Conservation (phyloP, 2,329 filamentous ascomycete species). For the Plectosphaerella sp. region DNA sequence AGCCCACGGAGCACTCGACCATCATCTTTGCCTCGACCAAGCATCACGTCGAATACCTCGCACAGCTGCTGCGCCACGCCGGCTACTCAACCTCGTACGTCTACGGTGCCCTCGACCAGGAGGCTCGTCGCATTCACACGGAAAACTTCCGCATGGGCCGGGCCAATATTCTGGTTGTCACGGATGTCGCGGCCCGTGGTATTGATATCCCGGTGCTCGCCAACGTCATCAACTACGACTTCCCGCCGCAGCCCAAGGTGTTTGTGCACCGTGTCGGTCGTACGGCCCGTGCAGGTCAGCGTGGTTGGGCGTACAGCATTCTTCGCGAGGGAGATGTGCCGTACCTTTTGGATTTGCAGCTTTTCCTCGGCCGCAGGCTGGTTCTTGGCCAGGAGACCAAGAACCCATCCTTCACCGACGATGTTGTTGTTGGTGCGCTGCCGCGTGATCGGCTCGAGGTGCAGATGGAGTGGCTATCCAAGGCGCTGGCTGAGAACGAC, state of each 20-base stretch:
- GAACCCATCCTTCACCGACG: conserved; percentile 68
- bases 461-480: conserved; percentile 78
- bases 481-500: conserved; percentile 67
- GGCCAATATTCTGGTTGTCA: conserved; percentile 89
- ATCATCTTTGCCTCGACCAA: conserved; percentile 95
- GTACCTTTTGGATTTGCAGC: conserved; percentile 87
- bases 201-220: conserved; percentile 95
- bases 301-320: conserved; percentile 93
- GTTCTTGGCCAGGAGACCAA: conserved; percentile 66
- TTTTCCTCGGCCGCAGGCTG: conserved; percentile 85
- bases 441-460: conserved; percentile 69
- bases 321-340: conserved; percentile 84
- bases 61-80: conserved; percentile 69
- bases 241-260: conserved; percentile 92
- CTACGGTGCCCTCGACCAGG: conserved; percentile 92
- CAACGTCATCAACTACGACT: conserved; percentile 99
- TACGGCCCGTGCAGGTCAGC: conserved; percentile 87
- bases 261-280: conserved; percentile 95
- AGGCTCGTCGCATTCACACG: conserved; percentile 86
- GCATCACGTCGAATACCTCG: conserved; percentile 93
- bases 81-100: conserved; percentile 91
- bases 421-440: conserved; percentile 78
- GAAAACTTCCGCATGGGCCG: conserved; percentile 81
- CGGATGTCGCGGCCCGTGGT: conserved; percentile 92
- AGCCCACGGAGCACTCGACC: conserved; percentile 84